Conservation (phyloP, 1,284 basidiomycete species). For the Vanrija pseudolonga region DNA sequence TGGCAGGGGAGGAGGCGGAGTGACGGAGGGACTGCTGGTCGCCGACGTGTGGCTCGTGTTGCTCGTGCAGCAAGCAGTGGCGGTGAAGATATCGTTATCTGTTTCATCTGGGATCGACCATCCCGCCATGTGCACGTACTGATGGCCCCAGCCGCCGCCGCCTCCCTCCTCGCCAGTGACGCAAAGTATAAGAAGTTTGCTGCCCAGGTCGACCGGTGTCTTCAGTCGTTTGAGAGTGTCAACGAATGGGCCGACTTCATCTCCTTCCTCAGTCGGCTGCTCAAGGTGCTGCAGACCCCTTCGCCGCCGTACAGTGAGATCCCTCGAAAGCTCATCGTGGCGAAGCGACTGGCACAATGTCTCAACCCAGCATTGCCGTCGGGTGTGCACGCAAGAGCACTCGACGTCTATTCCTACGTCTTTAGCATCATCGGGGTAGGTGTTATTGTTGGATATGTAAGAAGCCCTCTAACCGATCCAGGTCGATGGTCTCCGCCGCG, state of each 20-base stretch:
- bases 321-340: slow-evolving; percentile 87
- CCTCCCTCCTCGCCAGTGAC: slow-evolving; percentile 55
- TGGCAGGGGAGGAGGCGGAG: no score
- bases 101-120: no score
- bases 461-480: slow-evolving; percentile 38
- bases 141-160: slow-evolving; percentile 26
- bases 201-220: slow-evolving; percentile 82
- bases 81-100: no score
- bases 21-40: no score
- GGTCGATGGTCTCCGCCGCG: slow-evolving; percentile 81
- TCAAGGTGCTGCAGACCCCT: slow-evolving; percentile 88
- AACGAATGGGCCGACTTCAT: slow-evolving; percentile 99
- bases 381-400: slow-evolving; percentile 91
- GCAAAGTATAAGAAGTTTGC: slow-evolving; percentile 96
- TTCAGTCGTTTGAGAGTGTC: slow-evolving; percentile 91
- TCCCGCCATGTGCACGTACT: neutral
- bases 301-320: slow-evolving; percentile 89
- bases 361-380: slow-evolving; percentile 94
- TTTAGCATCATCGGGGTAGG: slow-evolving; percentile 81
- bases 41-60: neutral
- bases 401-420: slow-evolving; percentile 93
- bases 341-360: slow-evolving; percentile 93
- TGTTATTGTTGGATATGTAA: slow-evolving; percentile 14
- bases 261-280: slow-evolving; percentile 88
- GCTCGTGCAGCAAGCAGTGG: neutral